Conservation (phyloP, 306 rosid genomes). For the Vachellia pachyceras region DNA sequence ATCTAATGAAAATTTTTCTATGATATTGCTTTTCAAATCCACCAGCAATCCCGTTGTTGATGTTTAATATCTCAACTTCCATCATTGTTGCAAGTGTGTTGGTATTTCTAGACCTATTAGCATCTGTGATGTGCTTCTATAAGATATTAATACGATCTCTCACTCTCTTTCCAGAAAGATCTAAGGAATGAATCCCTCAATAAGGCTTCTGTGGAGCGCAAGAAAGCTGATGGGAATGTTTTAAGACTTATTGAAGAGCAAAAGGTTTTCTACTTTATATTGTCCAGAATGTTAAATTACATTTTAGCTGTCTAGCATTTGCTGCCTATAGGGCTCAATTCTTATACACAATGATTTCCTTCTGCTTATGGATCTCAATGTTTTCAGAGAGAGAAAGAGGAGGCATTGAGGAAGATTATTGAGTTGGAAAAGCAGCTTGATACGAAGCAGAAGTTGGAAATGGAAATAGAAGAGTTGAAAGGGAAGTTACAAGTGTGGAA, state of each 20-base stretch:
- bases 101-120: constrained; percentile 29
- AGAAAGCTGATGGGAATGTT: constrained; percentile 82
- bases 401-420: constrained; percentile 79
- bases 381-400: constrained; percentile 86
- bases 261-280: constrained; percentile 57
- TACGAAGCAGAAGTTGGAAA: constrained; percentile 88
- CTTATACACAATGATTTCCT: constrained; percentile 20
- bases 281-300: constrained; percentile 30
- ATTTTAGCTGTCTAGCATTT: constrained; percentile 1
- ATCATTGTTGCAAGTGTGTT: constrained; percentile 6
- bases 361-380: constrained; percentile 33
- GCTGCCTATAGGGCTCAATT: constrained; percentile 5
- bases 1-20: background rate
- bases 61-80: constrained; percentile 30
- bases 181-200: constrained; percentile 75
- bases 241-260: constrained; percentile 86
- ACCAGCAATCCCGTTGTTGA: background rate
- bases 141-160: constrained; percentile 37
- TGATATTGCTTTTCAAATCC: constrained; percentile 20
- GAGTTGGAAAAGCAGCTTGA: constrained; percentile 84
- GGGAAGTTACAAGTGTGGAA: constrained; percentile 94
- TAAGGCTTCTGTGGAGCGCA: constrained; percentile 85
- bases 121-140: constrained; percentile 25
- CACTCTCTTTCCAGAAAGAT: constrained; percentile 69
- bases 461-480: constrained; percentile 92